Base-by-base conservation (phyloP, 2,329 filamentous ascomycete genomes). In the Paecilomyces sp. region DNA sequence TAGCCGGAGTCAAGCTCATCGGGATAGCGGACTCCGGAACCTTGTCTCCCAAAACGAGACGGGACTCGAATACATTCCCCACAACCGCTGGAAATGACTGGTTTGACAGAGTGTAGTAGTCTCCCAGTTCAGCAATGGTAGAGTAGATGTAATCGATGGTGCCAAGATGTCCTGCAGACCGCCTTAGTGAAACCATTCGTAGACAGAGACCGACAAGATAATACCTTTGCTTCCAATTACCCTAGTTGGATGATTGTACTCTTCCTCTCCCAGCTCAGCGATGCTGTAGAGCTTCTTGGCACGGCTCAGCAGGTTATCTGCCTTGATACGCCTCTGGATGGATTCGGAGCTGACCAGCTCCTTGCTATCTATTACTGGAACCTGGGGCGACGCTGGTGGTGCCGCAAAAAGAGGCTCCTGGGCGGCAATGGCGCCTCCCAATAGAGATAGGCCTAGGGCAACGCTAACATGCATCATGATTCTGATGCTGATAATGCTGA, bases 211-310 rank as follows among this genome's bases (percentile, higher is more conserved):
- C 11, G 22, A 31, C 54, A 15, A 28, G 31, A 50, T 22, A 24
- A 57, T 73, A 86, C 85, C 85, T 69, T 81, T 68, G 63, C 85
- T 88, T 31, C 88, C 87, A 64, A 90, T 89, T 24, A 90, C 87
- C 57, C 88, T 81, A 1, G 88, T 90, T 1, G 88, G 88, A 66
- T 87, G 87, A 62, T 83, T 83, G 68, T 85, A 88, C 63, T 89
- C 85, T 1, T 80, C 76, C 61, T 82, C 75, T 11, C 81, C 80
- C 57, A 81, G 76, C 70, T 86, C 78, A 0, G 88, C 87, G 58
- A 89, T 82, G 57, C 82, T 75, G 66, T 83, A 89, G 8, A 91
- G 81, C 50, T 83, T 72, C 66, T 86, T 77, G 3, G 88, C 84
- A 22, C 86, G 83, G 4, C 77, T 72, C 51, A 87, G 72, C 6